Conservation (phyloP, 768 basidiomycete species). For the Naganishia antarctica region DNA sequence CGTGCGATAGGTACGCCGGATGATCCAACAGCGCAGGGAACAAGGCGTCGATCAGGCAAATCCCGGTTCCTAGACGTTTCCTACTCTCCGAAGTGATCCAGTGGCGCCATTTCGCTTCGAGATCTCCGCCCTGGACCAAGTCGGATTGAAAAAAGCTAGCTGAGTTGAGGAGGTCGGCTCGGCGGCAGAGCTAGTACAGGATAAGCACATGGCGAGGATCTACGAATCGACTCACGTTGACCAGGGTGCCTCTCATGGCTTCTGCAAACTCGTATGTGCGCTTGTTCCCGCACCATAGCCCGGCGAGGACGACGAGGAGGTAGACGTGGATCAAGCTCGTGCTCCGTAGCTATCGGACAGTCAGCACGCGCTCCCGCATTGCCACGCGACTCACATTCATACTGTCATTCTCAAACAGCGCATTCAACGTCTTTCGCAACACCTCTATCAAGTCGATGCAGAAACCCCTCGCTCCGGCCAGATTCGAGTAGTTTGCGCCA, state of each 20-base stretch:
- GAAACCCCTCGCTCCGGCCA: slow-evolving; percentile 17
- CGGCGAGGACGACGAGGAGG: slow-evolving; percentile 20
- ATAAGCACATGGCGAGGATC: no score
- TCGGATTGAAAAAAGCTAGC: slow-evolving; percentile 1
- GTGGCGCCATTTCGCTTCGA: slow-evolving; percentile 14
- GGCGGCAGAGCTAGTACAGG: slow-evolving; percentile 15
- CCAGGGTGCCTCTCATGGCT: slow-evolving; percentile 22
- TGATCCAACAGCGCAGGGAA: slow-evolving; percentile 23
- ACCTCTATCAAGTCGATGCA: slow-evolving; percentile 25
- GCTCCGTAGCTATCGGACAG: slow-evolving; percentile 16
- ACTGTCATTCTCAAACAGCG: slow-evolving; percentile 23
- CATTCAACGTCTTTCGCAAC: slow-evolving; percentile 24
- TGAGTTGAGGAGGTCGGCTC: slow-evolving; percentile 21
- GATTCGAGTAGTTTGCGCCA: slow-evolving; percentile 22
- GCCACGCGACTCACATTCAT: slow-evolving; percentile 12
- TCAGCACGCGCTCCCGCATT: neutral
- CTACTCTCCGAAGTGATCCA: slow-evolving; percentile 23
- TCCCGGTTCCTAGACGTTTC: slow-evolving; percentile 19
- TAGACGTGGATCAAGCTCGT: slow-evolving; percentile 24
- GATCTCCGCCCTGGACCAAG: slow-evolving; percentile 1
- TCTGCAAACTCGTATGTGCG: slow-evolving; percentile 26
- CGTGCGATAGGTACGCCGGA: slow-evolving; percentile 23
- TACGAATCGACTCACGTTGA: slow-evolving; percentile 25
- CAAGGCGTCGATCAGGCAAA: slow-evolving; percentile 20
- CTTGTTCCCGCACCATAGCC: slow-evolving; percentile 25